These are phyloP conservation scores for Perilla frutescens DNA, from an alignment of 257 asterid genomes.

Conservation along the genomic window DNA sequence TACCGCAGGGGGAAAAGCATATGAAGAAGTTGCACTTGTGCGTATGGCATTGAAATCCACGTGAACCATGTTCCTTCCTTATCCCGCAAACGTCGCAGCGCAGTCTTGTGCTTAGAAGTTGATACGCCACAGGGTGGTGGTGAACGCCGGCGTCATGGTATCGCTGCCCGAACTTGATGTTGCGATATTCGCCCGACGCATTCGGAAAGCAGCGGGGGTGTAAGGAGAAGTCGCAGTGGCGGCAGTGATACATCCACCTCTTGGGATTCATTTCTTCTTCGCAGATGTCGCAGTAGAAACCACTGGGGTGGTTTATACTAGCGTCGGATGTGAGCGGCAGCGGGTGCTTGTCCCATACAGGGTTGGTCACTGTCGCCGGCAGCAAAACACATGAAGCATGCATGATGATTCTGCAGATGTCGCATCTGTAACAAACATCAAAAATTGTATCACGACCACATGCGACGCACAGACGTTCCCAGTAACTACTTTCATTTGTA, in stretches of 20 bases:
- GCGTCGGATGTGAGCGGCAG: neutral
- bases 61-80: neutral
- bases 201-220: neutral
- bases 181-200: neutral
- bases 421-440: neutral
- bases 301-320: neutral
- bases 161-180: slow-evolving; percentile 5
- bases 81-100: neutral
- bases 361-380: neutral
- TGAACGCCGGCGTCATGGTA: neutral
- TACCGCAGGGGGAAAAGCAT: neutral
- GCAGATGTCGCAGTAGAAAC: slow-evolving; percentile 17
- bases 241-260: slow-evolving; percentile 12
- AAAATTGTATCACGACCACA: neutral
- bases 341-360: neutral
- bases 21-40: slow-evolving; percentile 24
- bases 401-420: neutral
- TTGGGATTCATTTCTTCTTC: slow-evolving; percentile 16
- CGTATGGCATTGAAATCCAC: neutral
- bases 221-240: neutral
- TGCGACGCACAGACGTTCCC: neutral
- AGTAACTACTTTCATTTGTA: neutral
- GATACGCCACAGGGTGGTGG: neutral
- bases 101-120: neutral
- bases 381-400: neutral